Base-by-base conservation (phyloP, 306 rosid species). In the Lagenaria siceraria region DNA sequence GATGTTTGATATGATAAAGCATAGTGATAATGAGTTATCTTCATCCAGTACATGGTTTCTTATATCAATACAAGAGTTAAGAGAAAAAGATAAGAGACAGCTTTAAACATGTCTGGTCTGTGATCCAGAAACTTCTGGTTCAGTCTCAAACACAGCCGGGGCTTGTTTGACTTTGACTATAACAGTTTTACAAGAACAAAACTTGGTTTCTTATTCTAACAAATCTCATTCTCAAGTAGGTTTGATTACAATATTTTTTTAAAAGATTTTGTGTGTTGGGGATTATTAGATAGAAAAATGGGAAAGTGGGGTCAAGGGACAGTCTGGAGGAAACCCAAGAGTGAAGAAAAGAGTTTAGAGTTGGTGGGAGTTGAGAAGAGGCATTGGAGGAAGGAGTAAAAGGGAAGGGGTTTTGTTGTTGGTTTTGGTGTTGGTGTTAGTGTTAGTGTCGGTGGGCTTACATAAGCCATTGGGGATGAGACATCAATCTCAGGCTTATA, bases 401-500 rank as follows among this genome's bases (percentile, higher is more conserved):
- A 38, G 2, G 70, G 10, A 61, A n/a, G 21, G 42, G n/a, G 8
- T 1, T n/a, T n/a, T n/a, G n/a, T n/a, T n/a, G n/a, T n/a, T n/a
- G n/a, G n/a, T n/a, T n/a, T n/a, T n/a, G n/a, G n/a, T n/a, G n/a
- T 35, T 43, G 14, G 49, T 48, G 52, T 60, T 60, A 42, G n/a
- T 6, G 21, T 15, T 29, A 3, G 40, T 66, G 54, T 49, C 54
- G n/a, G 54, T 49, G 49, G 6, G 79, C 54, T 76, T 78, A 38
- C 29, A 17, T 31, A 21, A 31, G 56, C 79, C 65, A 59, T 58
- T 62, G 38, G 12, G 68, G 68, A 29, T 61, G 40, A 61, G 38
- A 29, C 6, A 77, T 42, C 62, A 64, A 56, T 24, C 48, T 71
- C 52, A 78, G 49, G 63, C 59, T 79, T 59, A 73, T 60, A 74